Evolutionary conservation across 768 basidiomycete genomes (phyloP), one percentile per base, ranked within the genome.

Genomic region (Boletellus emodensis): DNA sequence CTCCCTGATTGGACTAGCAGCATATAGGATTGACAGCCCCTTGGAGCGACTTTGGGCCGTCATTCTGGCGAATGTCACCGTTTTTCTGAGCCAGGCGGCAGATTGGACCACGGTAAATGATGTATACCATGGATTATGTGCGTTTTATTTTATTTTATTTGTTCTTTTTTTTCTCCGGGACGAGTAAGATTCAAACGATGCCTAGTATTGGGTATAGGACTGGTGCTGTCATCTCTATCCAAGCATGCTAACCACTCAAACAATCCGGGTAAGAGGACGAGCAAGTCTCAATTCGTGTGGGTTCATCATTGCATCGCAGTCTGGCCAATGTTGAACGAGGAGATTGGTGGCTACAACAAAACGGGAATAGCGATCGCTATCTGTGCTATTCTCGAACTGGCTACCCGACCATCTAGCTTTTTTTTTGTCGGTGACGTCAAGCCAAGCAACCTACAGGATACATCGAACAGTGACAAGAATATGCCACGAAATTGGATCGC

Each of bases 201-300:
- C n/a, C 9, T 53, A 90, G 89, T 86, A 1, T 73, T 82, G 36
- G 79, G 81, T 3, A 62, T 84, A 17, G 91, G 90, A 2, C 70
- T 93, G 14, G 60, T 89, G 24, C 51, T 85, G 6, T 78, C 86
- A 1, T 80, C 85, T 1, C 55, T 91, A 15, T 74, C 83, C 17
- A 94, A 94, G 63, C 85, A 87, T 55, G 74, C 80, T 13, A 90
- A 92, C 60, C 77, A 89, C 60, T 82, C 84, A 0, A 91, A 88
- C 55, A 92, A 92, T 59, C 90, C 90, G 55, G 72, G 87, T 86
- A 62, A 11, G 53, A 38, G 8, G 36, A 33, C 10, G 3, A 15
- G 20, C 7, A 3, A 9, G 3, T 44, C 17, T 28, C 7, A 9
- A 6, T 9, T 46, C 14, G 11, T n/a, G 62, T 59, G 11, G n/a